These are phyloP conservation scores for Agroathelia rolfsii DNA, from an alignment of 1,284 basidiomycete species.

Conservation along the genomic window DNA sequence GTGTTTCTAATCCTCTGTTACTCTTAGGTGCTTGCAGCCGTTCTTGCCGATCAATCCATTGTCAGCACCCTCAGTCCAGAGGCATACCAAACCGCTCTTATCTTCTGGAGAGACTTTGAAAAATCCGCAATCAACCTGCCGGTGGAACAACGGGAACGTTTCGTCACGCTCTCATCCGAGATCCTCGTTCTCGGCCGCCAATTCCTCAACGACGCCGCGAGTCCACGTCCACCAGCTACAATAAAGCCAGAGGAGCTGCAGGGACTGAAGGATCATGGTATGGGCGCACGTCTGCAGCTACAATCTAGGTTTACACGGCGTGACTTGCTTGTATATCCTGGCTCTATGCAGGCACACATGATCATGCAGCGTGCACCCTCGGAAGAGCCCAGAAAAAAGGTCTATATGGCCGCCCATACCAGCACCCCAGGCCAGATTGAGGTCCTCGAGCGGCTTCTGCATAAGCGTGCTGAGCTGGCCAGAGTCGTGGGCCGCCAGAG, in stretches of 20 bases:
- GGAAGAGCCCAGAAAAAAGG: conserved; percentile 70
- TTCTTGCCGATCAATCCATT: conserved; percentile 54
- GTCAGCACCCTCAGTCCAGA: conserved; percentile 54
- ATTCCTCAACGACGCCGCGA: conserved; percentile 64
- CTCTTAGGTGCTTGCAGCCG: conserved; percentile 49
- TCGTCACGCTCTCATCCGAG: conserved; percentile 87
- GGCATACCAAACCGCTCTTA: conserved; percentile 77
- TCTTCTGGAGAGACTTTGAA: conserved; percentile 95
- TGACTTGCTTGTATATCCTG: conserved; percentile 69
- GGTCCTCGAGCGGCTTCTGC: conserved; percentile 68
- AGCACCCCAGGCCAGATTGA: conserved; percentile 62
- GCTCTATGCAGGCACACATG: conserved; percentile 85
- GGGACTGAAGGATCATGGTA: conserved; percentile 59
- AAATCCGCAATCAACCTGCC: conserved; percentile 93
- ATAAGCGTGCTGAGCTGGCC: conserved; percentile 71
- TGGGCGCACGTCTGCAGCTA: conserved; percentile 57
- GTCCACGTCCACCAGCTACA: conserved; percentile 50
- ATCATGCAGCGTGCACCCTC: conserved; percentile 81
- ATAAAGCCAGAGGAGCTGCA: conserved; percentile 58
- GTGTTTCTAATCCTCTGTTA: conserved; percentile 8
- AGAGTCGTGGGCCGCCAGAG: conserved; percentile 73
- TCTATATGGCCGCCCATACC: conserved; percentile 70
- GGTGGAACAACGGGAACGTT: conserved; percentile 64
- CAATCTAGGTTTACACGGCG: conserved; percentile 68
- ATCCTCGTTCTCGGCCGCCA: conserved; percentile 84